These are phyloP conservation scores for Gaertneriomyces sp. DNA, from an alignment of 192 early-diverging fungal genomes.

Conservation along the genomic window DNA sequence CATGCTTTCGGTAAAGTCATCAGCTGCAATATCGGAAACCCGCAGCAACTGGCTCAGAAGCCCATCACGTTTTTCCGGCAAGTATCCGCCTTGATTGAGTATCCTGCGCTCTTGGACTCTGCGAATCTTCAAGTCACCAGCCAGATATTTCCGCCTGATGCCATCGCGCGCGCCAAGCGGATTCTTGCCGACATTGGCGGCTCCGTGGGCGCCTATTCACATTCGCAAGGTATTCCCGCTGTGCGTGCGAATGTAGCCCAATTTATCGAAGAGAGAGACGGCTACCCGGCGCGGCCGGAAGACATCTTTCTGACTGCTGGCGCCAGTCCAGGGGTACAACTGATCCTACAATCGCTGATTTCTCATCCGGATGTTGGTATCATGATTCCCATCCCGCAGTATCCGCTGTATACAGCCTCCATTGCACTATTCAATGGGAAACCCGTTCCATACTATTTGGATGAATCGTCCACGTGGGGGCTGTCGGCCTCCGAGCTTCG, in stretches of 20 bases:
- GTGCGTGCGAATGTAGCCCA: conserved; percentile 84
- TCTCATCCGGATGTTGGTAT: conserved; percentile 77
- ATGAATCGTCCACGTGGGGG: conserved; percentile 84
- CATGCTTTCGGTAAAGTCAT: conserved; percentile 65
- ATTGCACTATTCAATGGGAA: conserved; percentile 80
- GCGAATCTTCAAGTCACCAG: conserved; percentile 46
- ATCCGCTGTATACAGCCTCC: conserved; percentile 95
- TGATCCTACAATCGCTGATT: conserved; percentile 82
- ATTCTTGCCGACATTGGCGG: conserved; percentile 67
- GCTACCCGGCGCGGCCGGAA: conserved; percentile 76
- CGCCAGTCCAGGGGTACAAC: conserved; percentile 91
- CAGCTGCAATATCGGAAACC: conserved; percentile 90
- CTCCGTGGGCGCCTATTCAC: conserved; percentile 86
- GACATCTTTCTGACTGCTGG: conserved; percentile 88
- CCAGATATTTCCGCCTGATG: conserved; percentile 78
- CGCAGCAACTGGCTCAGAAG: conserved; percentile 82
- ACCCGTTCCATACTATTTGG: conserved; percentile 87
- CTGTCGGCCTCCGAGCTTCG: conserved; percentile 63
- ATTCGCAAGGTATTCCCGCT: conserved; percentile 82
- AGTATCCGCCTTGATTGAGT: conserved; percentile 82
- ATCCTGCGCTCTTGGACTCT: conserved; percentile 68
- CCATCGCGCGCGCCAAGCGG: conserved; percentile 75
- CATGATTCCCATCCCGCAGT: conserved; percentile 99
- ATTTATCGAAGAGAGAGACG: conserved; percentile 92
- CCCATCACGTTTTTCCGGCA: conserved; percentile 98